Percentiles rank a stretch among this genome's conserved stretches.
Evolutionary conservation across 1,139 yeast genomes (phyloP).

Genomic region (Candida pseudoviswanathii): DNA sequence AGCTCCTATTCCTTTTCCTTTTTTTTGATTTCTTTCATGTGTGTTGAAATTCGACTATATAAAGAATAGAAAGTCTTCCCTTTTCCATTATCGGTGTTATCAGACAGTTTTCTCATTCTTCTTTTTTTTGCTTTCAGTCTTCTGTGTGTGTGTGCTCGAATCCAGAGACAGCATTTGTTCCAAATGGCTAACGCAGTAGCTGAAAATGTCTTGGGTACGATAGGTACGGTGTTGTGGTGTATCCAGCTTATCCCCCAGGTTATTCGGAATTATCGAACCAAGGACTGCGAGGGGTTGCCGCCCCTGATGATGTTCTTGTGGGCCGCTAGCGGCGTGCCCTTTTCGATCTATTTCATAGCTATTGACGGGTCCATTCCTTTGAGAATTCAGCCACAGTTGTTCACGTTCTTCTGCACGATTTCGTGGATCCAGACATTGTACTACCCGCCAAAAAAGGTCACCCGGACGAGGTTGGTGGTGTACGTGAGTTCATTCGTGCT

Average conservation of each 20-base stretch:
- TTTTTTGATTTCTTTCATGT: neutral
- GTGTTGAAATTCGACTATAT: neutral
- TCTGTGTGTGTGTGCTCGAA: neutral
- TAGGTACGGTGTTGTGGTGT: constrained; percentile 92
- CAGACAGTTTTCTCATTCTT: neutral
- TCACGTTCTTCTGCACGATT: constrained; percentile 68
- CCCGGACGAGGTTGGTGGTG: constrained; percentile 37
- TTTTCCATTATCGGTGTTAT: neutral
- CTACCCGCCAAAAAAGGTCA: constrained; percentile 69
- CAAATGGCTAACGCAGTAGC: constrained; percentile 41
- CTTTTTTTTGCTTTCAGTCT: neutral
- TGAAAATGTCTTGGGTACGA: constrained; percentile 80
- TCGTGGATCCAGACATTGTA: constrained; percentile 75
- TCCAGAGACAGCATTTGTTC: no score
- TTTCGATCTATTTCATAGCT: constrained; percentile 76
- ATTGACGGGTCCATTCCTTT: constrained; percentile 75
- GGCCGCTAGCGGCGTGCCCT: constrained; percentile 83
- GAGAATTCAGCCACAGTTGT: constrained; percentile 84
- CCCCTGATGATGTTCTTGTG: constrained; percentile 82
- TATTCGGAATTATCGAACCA: constrained; percentile 66
- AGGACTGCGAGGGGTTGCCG: constrained; percentile 84
- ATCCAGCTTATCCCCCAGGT: constrained; percentile 87
- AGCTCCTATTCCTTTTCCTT: neutral
- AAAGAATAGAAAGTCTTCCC: neutral
- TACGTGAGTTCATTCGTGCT: constrained; percentile 40